phyloP scores from a whole-genome alignment of 257 asterid genomes.

The Ophiorrhiza pumila region DNA sequence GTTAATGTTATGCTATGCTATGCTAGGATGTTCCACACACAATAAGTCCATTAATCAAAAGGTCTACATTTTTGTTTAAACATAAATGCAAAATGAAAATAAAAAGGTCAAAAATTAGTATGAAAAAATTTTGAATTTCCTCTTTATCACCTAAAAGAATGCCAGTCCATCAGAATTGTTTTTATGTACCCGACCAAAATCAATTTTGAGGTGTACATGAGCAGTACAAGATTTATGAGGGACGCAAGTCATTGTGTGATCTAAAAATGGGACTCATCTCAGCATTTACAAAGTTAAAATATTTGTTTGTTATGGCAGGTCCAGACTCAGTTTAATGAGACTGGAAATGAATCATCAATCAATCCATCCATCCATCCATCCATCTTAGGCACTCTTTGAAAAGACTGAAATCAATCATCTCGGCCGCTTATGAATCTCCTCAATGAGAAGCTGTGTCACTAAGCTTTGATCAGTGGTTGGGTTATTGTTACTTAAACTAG shows the following conservation, averaged over 20 bases:
- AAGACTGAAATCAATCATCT: constrained; percentile 17
- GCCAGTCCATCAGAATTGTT: constrained; percentile 12
- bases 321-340: constrained; percentile 19
- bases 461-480: constrained; percentile 39
- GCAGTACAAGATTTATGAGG: constrained; percentile 27
- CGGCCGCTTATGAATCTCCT: constrained; percentile 53
- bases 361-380: too few relatives aligned
- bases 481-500: constrained; percentile 39
- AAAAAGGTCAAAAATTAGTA: not conserved
- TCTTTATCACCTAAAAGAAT: constrained; percentile 25
- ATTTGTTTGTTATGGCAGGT: constrained; percentile 17
- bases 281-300: constrained; percentile 37
- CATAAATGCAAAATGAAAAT: not conserved
- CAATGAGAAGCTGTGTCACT: constrained; percentile 51
- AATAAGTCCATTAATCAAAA: too few relatives aligned
- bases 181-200: constrained; percentile 27
- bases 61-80: too few relatives aligned
- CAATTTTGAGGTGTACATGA: constrained; percentile 29
- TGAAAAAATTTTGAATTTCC: not conserved
- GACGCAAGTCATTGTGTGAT: constrained; percentile 29
- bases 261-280: constrained; percentile 38
- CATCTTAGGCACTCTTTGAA: constrained; percentile 28
- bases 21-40: too few relatives aligned
- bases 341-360: constrained; percentile 25
- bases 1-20: too few relatives aligned